phyloP scores from a whole-genome alignment of 129 eudicot species.

The Daucus carota region DH1_v3.0 NC_030382.2:27461001-27461500 shows the following conservation, averaged over 20 bases:
- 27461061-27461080: constrained; percentile 54
- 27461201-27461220: constrained; percentile 58
- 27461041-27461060: constrained; percentile 50
- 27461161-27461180: constrained; percentile 53
- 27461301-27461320: constrained; percentile 50
- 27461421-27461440: constrained; percentile 55
- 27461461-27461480: constrained; percentile 52
- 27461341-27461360: constrained; percentile 43
- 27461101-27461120: constrained; percentile 50
- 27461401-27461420: constrained; percentile 45
- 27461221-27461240: constrained; percentile 48
- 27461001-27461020: constrained; percentile 51
- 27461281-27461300: constrained; percentile 55
- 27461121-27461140: constrained; percentile 52
- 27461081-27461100: constrained; percentile 41
- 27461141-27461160: constrained; percentile 49
- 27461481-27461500: constrained; percentile 48
- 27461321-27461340: constrained; percentile 42
- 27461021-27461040: constrained; percentile 50
- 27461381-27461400: constrained; percentile 40
- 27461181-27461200: constrained; percentile 58
- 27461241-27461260: constrained; percentile 51
- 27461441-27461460: constrained; percentile 49
- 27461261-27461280: constrained; percentile 52
- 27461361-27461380: constrained; percentile 46